Evolutionary conservation across 2,329 filamentous ascomycete genomes (phyloP), one percentile per base, ranked within the genome.

Genomic region (Cadophora gregata): DNA sequence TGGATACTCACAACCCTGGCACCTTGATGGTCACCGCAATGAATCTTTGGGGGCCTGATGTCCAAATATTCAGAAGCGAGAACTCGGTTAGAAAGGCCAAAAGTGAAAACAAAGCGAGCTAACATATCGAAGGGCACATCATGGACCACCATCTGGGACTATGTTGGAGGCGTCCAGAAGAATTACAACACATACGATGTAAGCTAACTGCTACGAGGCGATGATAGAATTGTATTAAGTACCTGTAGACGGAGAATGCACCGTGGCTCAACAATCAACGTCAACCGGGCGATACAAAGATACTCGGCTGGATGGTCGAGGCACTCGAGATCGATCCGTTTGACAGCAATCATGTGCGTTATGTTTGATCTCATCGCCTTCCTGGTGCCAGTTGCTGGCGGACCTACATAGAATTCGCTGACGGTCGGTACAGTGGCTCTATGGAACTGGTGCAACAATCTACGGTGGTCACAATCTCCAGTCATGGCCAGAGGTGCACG

Each of bases 41-140:
- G 59, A 88, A 88, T 76, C 83, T 81, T 12, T 88, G 86, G 86
- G 87, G 81, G 76, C 86, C 86, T 0, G 85, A 88, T 67, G 85
- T 81, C 0, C 82, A 86, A 63, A 78, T 88, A 33, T 88, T 83
- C 85, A 62, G 53, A 25, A 66, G 64, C 27, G 63, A 25, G 10
- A 53, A 63, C 48, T 63, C 64, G 24, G 38, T 64, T 3, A 64
- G 62, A 47, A 8, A n/a, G 19, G 19, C 42, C n/a, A 21, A 7
- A n/a, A 8, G 19, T 47, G 5, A 6, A 21, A 21, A 47, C 19
- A 47, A 47, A 2, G 19, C 27, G 1, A 59, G 19, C 53, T 64
- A 47, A 64, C 14, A 9, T 24, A 9, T 29, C 25, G 9, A 19
- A 64, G 0, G 86, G 71, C n/a, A 42, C 60, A 24, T 66, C 70